phyloP scores from a whole-genome alignment of 306 rosid species.

The Cucurbita argyrosperma region DNA sequence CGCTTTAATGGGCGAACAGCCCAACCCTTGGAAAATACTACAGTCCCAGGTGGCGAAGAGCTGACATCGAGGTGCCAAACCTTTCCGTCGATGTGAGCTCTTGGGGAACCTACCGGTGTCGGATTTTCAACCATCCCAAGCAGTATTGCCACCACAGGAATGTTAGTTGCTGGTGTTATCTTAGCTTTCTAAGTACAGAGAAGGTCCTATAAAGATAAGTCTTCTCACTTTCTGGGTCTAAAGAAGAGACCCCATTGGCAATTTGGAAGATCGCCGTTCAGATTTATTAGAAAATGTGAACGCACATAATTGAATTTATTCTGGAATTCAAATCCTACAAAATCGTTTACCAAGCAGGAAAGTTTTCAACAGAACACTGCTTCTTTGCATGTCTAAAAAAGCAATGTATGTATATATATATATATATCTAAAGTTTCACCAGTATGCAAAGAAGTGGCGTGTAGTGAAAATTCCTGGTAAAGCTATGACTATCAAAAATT shows the following conservation, averaged over 20 bases:
- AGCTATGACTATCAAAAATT: conserved; percentile 37
- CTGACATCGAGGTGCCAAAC: too few species aligned
- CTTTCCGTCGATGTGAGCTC: too few species aligned
- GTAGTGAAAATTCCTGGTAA: background rate
- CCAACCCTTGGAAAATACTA: too few species aligned
- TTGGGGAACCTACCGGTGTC: too few species aligned
- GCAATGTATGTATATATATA: background rate
- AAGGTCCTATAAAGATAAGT: background rate
- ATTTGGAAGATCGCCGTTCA: background rate
- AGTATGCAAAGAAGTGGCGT: background rate
- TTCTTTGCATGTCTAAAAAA: background rate
- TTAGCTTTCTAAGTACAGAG: conserved; percentile 23
- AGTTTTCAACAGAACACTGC: background rate
- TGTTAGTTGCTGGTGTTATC: conserved; percentile 33
- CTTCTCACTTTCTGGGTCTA: background rate
- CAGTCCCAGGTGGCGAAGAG: too few species aligned
- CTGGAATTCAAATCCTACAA: background rate
- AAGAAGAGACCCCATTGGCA: background rate
- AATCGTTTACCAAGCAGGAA: background rate
- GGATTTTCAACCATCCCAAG: too few species aligned
- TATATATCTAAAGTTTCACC: background rate
- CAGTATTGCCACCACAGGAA: too few species aligned
- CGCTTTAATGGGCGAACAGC: too few species aligned
- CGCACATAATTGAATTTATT: background rate
- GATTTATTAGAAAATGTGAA: conserved; percentile 3